phyloP scores from a whole-genome alignment of 768 basidiomycete genomes.

The Lactarius deliciosus region DNA sequence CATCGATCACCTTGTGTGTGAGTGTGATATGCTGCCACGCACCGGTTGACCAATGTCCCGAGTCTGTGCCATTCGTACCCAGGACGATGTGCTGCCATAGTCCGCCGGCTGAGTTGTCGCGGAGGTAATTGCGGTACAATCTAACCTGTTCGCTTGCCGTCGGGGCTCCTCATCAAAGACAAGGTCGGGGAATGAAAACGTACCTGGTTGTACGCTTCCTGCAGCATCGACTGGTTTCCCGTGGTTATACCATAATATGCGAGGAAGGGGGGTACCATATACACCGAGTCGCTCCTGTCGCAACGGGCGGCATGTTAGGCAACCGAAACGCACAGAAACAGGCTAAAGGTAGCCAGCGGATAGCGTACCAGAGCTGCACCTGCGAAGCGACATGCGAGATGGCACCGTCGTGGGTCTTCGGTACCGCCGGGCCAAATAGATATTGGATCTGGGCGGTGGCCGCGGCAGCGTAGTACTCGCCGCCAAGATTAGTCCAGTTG shows the following conservation, averaged over 20 bases:
- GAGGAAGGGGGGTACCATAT: constrained; percentile 86
- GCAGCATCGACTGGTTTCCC: constrained; percentile 55
- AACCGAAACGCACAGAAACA: not conserved
- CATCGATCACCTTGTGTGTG: not conserved
- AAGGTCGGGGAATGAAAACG: constrained; percentile 3
- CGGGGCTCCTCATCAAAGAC: not conserved
- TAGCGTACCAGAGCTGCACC: constrained; percentile 58
- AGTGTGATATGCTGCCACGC: constrained; percentile 20
- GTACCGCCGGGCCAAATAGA: constrained; percentile 50
- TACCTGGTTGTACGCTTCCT: constrained; percentile 63
- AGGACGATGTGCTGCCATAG: constrained; percentile 77
- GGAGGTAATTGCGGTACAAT: constrained; percentile 67
- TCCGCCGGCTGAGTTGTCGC: constrained; percentile 48
- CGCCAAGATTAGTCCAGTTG: constrained; percentile 50
- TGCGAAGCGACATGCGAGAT: constrained; percentile 71
- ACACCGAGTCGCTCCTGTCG: constrained; percentile 72
- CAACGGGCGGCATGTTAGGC: not conserved
- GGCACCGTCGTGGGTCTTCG: constrained; percentile 70
- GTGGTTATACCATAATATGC: constrained; percentile 77
- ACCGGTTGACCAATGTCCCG: constrained; percentile 83
- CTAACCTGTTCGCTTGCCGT: constrained; percentile 39
- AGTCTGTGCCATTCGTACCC: constrained; percentile 52
- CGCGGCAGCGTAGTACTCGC: constrained; percentile 59
- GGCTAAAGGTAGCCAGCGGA: not conserved
- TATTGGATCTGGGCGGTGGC: constrained; percentile 66